Conservation (phyloP, 768 basidiomycete genomes). For the Chalciporus chontae region DNA sequence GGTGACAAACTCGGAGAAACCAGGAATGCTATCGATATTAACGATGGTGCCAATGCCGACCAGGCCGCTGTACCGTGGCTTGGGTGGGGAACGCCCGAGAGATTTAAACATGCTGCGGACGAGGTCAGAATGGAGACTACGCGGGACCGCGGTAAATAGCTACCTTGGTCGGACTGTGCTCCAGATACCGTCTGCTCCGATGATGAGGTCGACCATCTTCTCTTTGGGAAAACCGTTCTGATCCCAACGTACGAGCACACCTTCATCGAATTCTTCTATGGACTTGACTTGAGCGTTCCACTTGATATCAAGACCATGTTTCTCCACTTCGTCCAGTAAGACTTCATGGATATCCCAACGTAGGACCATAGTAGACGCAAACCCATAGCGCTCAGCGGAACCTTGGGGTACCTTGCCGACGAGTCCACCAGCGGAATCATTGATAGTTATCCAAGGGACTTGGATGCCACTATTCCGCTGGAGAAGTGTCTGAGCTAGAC, state of each 20-base stretch:
- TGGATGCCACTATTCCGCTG: conserved; percentile 18
- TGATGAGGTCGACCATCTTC: conserved; percentile 28
- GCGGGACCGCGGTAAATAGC: not conserved
- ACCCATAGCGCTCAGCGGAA: conserved; percentile 24
- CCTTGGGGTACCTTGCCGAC: conserved; percentile 27
- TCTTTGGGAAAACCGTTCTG: conserved; percentile 18
- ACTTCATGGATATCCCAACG: conserved; percentile 32
- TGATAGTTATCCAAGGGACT: conserved; percentile 21
- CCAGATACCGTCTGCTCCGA: conserved; percentile 33
- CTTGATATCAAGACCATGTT: conserved; percentile 11
- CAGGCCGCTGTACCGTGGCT: conserved; percentile 29
- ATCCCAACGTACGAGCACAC: conserved; percentile 26
- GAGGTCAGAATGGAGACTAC: conserved; percentile 1
- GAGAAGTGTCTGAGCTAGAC: conserved; percentile 21
- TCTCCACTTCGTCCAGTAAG: conserved; percentile 27
- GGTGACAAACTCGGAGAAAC: conserved; percentile 18
- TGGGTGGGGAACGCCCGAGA: conserved; percentile 16
- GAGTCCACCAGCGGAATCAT: conserved; percentile 17
- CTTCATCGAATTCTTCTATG: conserved; percentile 21
- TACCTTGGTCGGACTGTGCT: conserved; percentile 26
- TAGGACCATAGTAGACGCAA: conserved; percentile 24
- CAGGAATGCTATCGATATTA: conserved; percentile 16
- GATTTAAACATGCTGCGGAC: conserved; percentile 20
- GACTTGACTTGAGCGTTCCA: conserved; percentile 25
- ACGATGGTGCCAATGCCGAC: conserved; percentile 22